Conservation (phyloP, 108 stramenopile genomes). For the Conticribra guillardii region DNA sequence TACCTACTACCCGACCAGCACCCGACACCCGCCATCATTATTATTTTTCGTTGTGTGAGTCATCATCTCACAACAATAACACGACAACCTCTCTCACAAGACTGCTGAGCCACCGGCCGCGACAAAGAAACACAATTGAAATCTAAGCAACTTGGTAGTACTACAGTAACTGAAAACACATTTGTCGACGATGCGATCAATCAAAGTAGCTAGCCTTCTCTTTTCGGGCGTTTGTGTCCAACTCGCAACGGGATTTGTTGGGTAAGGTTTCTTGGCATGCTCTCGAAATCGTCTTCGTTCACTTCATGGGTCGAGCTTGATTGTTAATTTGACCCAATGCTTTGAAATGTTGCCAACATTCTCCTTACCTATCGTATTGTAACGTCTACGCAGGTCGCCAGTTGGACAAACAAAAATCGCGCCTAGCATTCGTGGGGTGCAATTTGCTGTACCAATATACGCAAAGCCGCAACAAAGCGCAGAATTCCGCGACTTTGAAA, state of each 20-base stretch:
- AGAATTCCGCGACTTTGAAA: background rate
- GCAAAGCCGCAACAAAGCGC: background rate
- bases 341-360: background rate
- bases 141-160: too few relatives aligned
- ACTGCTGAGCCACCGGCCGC: too few relatives aligned
- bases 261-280: slow-evolving; percentile 8
- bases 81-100: too few relatives aligned
- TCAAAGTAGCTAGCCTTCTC: slow-evolving; percentile 3
- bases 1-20: too few relatives aligned
- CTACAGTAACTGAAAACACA: too few relatives aligned
- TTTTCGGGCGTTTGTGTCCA: slow-evolving; percentile 14
- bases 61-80: too few relatives aligned
- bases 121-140: too few relatives aligned
- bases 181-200: slow-evolving; percentile 12
- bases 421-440: slow-evolving; percentile 6
- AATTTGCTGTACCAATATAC: background rate
- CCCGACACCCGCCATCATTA: too few relatives aligned
- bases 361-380: background rate
- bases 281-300: background rate
- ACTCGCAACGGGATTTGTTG: slow-evolving; percentile 25
- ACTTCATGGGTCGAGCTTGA: background rate
- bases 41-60: too few relatives aligned
- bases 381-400: slow-evolving; percentile 17
- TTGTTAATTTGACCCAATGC: background rate
- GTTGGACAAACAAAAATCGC: slow-evolving; percentile 1